Base-by-base conservation (phyloP, 306 rosid species). In the Cicer judaicum region DNA sequence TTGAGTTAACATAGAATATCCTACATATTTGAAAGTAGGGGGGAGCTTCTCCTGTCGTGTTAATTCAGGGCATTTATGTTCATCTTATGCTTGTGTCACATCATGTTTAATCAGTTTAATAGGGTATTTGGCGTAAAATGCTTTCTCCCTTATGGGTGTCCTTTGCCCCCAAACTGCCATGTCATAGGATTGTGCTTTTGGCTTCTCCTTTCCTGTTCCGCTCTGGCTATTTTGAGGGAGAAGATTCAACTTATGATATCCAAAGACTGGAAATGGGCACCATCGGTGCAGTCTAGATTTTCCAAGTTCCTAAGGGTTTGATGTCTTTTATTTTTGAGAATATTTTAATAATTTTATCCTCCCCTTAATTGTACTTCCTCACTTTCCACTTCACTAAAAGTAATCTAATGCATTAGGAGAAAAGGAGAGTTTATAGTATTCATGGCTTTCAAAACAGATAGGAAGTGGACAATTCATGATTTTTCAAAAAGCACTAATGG, bases 1-100 rank as follows among this genome's bases (percentile, higher is more conserved):
- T 24, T 54, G 61, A 70, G 36, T 68, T 80, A 70, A 70, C 40
- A 40, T 41, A 68, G 21, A 75, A 34, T 69, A 62, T 74, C 61
- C 56, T 13, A 40, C 43, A 74, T 7, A 53, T 54, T 56, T 6
- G 44, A 38, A 68, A 11, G 63, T 59, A 13, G 24, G 46, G 6
- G 2, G 48, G n/a, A 18, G 41, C 48, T 44, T 68, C 73, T 15
- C 16, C 36, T 61, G 63, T 12, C 29, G 10, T 24, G 72, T 15
- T 71, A 78, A 50, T 72, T 50, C 18, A 50, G 73, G 57, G 42
- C 19, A 72, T 10, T 64, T 70, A 40, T 54, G 15, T 62, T 70
- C 24, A 39, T 50, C 47, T 15, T 62, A 34, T n/a, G 47, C 44
- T 55, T 49, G 21, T 42, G 39, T 24, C 40, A 40, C 8, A 74